These are phyloP conservation scores for Candida xyloterini DNA, from an alignment of 805 yeast species.

Conservation along the genomic window DNA sequence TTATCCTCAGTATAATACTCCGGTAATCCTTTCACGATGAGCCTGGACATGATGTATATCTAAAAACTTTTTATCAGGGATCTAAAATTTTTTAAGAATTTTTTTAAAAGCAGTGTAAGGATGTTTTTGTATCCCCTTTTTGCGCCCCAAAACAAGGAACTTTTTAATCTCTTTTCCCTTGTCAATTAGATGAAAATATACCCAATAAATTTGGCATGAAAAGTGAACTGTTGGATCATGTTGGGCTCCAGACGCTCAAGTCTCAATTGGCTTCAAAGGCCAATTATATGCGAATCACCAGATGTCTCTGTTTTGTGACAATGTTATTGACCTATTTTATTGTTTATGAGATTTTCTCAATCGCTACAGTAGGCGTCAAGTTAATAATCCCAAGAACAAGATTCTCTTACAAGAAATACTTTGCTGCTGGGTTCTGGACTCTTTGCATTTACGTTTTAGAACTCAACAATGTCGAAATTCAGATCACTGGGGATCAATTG, in stretches of 20 bases:
- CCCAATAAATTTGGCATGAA: conserved; percentile 13
- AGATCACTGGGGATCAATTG: conserved; percentile 42
- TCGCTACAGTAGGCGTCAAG: conserved; percentile 17
- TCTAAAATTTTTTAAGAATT: conserved; percentile 7
- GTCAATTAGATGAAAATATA: conserved; percentile 1
- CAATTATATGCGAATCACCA: conserved; percentile 14
- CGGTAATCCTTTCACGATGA: conserved; percentile 90
- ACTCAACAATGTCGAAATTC: conserved; percentile 37
- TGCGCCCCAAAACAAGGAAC: conserved; percentile 6
- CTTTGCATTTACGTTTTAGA: conserved; percentile 33
- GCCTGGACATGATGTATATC: conserved; percentile 58
- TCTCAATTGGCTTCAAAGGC: conserved; percentile 5
- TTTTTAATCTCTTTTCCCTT: conserved; percentile 1
- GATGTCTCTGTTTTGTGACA: conserved; percentile 23
- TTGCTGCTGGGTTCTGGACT: conserved; percentile 34
- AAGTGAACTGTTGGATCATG: conserved; percentile 22
- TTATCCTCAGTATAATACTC: conserved; percentile 71
- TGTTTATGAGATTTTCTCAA: conserved; percentile 16
- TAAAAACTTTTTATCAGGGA: neutral
- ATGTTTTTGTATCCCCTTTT: conserved; percentile 11
- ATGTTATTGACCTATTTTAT: conserved; percentile 20
- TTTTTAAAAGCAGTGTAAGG: conserved; percentile 4
- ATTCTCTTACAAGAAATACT: conserved; percentile 19
- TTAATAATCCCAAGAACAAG: conserved; percentile 24
- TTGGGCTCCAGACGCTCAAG: conserved; percentile 19